Percentiles rank a stretch among this genome's conserved stretches.
These are phyloP conservation scores for Monosporascus cannonballus DNA, from an alignment of 2,329 filamentous ascomycete genomes.

Conservation along the genomic window DNA sequence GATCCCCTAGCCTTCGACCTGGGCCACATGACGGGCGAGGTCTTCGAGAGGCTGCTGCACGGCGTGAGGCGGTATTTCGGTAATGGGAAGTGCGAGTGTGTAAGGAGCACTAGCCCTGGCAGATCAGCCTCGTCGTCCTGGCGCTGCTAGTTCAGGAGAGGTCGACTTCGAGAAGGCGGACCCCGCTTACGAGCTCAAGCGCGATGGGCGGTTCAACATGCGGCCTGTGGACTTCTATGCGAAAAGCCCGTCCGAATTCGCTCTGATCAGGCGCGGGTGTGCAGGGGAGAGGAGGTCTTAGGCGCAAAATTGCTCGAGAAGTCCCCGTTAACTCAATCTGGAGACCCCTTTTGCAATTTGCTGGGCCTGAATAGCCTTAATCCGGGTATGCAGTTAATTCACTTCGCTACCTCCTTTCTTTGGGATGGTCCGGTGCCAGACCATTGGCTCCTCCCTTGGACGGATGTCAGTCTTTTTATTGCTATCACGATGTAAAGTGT, in stretches of 20 bases:
- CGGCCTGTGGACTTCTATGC: constrained; percentile 40
- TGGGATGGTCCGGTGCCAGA: too few species aligned
- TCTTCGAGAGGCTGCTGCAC: constrained; percentile 35
- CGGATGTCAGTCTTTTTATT: too few species aligned
- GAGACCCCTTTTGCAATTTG: too few species aligned
- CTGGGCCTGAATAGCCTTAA: too few species aligned
- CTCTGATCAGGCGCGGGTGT: background rate
- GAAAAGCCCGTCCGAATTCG: constrained; percentile 33
- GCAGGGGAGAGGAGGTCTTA: too few species aligned
- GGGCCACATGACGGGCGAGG: constrained; percentile 42
- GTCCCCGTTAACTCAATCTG: too few species aligned
- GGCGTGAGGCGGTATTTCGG: constrained; percentile 46
- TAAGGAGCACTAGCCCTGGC: constrained; percentile 46
- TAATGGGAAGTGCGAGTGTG: constrained; percentile 45
- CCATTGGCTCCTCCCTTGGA: too few species aligned
- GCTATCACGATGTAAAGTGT: too few species aligned
- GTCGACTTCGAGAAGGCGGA: constrained; percentile 40
- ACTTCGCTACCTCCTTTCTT: too few species aligned
- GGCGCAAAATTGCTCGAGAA: too few species aligned
- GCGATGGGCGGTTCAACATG: constrained; percentile 49
- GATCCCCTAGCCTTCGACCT: constrained; percentile 17
- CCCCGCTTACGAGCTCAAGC: constrained; percentile 31
- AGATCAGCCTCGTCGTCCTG: constrained; percentile 36
- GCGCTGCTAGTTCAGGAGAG: constrained; percentile 35
- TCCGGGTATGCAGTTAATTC: too few species aligned